Evolutionary conservation across 768 basidiomycete genomes (phyloP).

Genomic region (Xerocomellus intermedius): DNA sequence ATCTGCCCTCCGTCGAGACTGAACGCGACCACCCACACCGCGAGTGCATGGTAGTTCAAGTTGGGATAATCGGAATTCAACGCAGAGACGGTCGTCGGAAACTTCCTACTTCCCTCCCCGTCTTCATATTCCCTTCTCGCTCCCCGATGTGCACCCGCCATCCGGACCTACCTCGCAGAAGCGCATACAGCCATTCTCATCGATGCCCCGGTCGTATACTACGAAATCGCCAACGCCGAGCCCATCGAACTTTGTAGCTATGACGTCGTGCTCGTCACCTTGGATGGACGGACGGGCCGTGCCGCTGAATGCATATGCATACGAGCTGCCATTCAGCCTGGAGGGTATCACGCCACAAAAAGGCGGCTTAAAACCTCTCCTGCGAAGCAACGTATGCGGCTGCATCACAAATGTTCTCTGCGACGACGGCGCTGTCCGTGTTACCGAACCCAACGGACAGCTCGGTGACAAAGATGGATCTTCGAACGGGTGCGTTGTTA

Average conservation of each 20-base stretch:
- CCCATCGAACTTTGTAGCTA: slow-evolving; percentile 36
- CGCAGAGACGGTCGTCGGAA: too few species aligned
- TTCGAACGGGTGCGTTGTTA: slow-evolving; percentile 55
- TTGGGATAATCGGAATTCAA: too few species aligned
- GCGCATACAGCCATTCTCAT: slow-evolving; percentile 50
- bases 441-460: slow-evolving; percentile 50
- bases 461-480: slow-evolving; percentile 63
- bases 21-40: too few species aligned
- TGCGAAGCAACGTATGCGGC: slow-evolving; percentile 30
- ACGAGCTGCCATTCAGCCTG: slow-evolving; percentile 50
- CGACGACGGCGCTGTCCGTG: slow-evolving; percentile 45
- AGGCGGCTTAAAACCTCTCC: slow-evolving; percentile 27
- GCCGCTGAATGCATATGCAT: slow-evolving; percentile 51
- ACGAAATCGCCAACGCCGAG: slow-evolving; percentile 45
- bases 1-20: too few species aligned
- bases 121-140: slow-evolving; percentile 49
- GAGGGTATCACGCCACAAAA: slow-evolving; percentile 43
- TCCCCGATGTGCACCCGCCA: slow-evolving; percentile 56
- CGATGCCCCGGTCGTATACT: slow-evolving; percentile 50
- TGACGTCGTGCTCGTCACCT: slow-evolving; percentile 35
- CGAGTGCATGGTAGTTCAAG: too few species aligned
- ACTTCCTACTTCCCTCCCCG: slow-evolving; percentile 41
- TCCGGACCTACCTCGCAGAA: slow-evolving; percentile 58
- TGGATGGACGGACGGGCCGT: slow-evolving; percentile 47
- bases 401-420: slow-evolving; percentile 44